Evolutionary conservation across 805 yeast genomes (phyloP), one percentile per base, ranked within the genome.

Genomic region (Hanseniaspora lachancei): DNA sequence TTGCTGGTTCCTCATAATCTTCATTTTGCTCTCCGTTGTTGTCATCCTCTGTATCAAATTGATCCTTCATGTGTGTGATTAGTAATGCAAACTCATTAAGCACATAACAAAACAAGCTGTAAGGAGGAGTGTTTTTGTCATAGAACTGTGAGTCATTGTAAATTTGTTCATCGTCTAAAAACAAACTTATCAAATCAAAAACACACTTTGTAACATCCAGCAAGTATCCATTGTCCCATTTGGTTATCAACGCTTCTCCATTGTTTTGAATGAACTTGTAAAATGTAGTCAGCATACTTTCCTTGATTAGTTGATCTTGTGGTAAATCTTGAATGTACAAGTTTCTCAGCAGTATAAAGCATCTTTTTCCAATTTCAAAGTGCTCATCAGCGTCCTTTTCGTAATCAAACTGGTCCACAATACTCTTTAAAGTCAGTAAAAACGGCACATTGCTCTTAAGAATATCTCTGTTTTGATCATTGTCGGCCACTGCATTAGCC

Each of bases 401-500:
- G 5, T 54, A 47, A 16, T 58, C 57, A 9, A 44, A 63, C n/a
- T 15, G 49, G 54, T 15, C 66, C 50, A 16, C 65, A 54, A 34
- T 55, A 54, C 2, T 60, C 58, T n/a, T 61, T 54, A 55, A 59
- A 62, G 48, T 62, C 57, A 49, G 59, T 59, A 29, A 62, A 7
- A 23, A 67, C 35, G 20, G 49, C 15, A 48, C 57, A 59, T 60
- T n/a, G 51, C 55, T 10, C 27, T 29, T 18, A 12, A 65, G 51
- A 16, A 61, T 42, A 21, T 57, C 50, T 42, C 71, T 60, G 42
- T 68, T 68, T 1, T 38, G 36, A 52, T 67, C 66, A 54, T 67
- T 65, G 54, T 68, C 70, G 0, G 66, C 66, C 16, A 68, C 41
- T 34, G 63, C 50, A 54, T 68, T 68, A 0, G 71, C 70, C 13